Evolutionary conservation across 2,329 filamentous ascomycete species (phyloP).

Genomic region (Phialophora macrospora): DNA sequence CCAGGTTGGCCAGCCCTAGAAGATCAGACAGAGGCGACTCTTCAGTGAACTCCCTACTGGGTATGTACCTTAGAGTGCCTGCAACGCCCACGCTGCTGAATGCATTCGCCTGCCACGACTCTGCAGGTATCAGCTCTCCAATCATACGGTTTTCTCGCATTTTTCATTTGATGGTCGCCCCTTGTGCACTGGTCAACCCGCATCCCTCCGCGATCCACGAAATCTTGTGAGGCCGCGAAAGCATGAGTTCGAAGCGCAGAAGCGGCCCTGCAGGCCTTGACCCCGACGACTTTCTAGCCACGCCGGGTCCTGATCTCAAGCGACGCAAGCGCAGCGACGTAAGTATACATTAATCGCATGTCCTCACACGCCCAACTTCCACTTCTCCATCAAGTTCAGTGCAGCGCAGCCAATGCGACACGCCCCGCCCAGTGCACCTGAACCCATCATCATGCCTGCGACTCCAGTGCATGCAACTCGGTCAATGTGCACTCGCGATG

Average conservation of each 20-base stretch:
- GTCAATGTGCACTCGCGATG: slow-evolving; percentile 14
- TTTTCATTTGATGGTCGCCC: slow-evolving; percentile 25
- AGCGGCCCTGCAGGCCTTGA: slow-evolving; percentile 51
- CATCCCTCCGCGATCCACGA: slow-evolving; percentile 28
- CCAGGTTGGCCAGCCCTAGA: slow-evolving; percentile 13
- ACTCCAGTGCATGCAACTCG: slow-evolving; percentile 6
- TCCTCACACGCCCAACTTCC: slow-evolving; percentile 24
- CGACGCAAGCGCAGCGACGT: slow-evolving; percentile 43
- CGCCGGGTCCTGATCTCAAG: slow-evolving; percentile 62
- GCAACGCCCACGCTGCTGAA: slow-evolving; percentile 17
- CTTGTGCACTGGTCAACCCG: slow-evolving; percentile 18
- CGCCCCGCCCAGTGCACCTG: slow-evolving; percentile 16
- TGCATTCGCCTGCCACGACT: slow-evolving; percentile 12
- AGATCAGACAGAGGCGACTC: slow-evolving; percentile 9
- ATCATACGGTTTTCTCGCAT: slow-evolving; percentile 6
- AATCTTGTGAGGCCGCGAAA: slow-evolving; percentile 33
- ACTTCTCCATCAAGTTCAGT: slow-evolving; percentile 19
- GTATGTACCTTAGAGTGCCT: slow-evolving; percentile 17
- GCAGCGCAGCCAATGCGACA: slow-evolving; percentile 6
- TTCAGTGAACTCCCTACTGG: slow-evolving; percentile 4
- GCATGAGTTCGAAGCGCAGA: slow-evolving; percentile 61
- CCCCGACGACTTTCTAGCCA: slow-evolving; percentile 53
- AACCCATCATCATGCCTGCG: slow-evolving; percentile 18
- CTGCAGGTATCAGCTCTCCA: slow-evolving; percentile 8
- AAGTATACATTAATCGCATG: slow-evolving; percentile 32